Conservation (phyloP, 1,284 basidiomycete genomes). For the Ceratobasidium sp. region DNA sequence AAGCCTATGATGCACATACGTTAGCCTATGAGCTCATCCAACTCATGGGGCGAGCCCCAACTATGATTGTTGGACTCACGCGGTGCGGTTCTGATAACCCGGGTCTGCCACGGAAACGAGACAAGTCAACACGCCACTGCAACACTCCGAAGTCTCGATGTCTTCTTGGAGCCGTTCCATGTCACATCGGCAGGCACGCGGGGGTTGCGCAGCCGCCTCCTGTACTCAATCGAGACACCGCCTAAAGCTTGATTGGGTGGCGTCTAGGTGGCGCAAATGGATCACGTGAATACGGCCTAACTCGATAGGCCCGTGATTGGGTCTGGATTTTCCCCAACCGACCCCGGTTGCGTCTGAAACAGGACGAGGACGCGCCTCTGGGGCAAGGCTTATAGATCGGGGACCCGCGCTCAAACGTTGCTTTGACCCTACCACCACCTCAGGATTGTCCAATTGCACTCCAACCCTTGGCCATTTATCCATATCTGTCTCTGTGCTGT, state of each 20-base stretch:
- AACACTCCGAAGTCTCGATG: neutral
- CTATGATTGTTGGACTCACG: too few relatives aligned
- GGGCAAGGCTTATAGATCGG: neutral
- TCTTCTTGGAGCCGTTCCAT: neutral
- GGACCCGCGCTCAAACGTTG: neutral
- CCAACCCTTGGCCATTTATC: neutral
- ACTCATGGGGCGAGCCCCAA: too few relatives aligned
- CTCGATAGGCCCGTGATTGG: neutral
- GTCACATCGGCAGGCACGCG: neutral
- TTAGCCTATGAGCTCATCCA: neutral
- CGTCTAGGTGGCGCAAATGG: neutral
- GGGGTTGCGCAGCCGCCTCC: too few relatives aligned
- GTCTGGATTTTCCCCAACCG: constrained; percentile 20
- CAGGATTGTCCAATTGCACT: neutral
- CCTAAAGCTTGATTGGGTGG: neutral
- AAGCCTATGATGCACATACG: neutral
- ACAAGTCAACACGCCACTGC: neutral
- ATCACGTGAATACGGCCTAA: neutral
- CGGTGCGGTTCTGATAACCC: neutral
- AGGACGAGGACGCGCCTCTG: neutral
- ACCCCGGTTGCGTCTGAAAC: neutral
- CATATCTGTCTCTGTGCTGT: neutral
- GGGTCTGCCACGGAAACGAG: neutral
- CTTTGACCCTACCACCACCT: neutral
- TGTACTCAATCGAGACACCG: neutral